Conservation (phyloP, 805 yeast genomes). For the Candida ascalaphidarum region DNA sequence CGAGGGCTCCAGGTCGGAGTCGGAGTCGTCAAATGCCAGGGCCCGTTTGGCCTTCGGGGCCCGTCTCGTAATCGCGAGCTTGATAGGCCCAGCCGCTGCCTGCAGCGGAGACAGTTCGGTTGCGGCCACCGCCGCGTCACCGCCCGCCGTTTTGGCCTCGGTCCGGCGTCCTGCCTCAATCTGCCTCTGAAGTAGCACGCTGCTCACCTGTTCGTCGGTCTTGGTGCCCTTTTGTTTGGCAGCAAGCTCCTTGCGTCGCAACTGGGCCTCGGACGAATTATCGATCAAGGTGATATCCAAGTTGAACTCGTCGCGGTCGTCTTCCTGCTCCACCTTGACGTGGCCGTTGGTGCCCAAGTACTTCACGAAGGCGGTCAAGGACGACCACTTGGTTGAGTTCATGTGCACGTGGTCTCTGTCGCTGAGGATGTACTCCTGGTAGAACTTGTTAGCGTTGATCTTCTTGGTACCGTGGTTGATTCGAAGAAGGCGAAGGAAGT, state of each 20-base stretch:
- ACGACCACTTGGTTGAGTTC: slow-evolving; percentile 79
- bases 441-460: slow-evolving; percentile 75
- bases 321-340: slow-evolving; percentile 38
- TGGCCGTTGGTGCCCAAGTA: slow-evolving; percentile 49
- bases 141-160: no score
- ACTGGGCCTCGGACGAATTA: neutral
- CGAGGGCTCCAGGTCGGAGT: no score
- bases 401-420: slow-evolving; percentile 82
- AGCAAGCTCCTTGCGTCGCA: no score
- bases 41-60: no score
- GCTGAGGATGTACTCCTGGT: slow-evolving; percentile 74
- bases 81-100: no score
- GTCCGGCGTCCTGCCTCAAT: no score
- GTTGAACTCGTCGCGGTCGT: slow-evolving; percentile 27
- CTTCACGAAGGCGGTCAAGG: slow-evolving; percentile 60
- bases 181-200: no score
- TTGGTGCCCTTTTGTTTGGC: no score
- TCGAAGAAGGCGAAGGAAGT: slow-evolving; percentile 55
- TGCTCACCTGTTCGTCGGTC: neutral
- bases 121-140: no score
- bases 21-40: no score
- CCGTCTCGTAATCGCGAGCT: no score
- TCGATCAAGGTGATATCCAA: slow-evolving; percentile 25
- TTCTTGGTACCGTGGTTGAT: slow-evolving; percentile 74
- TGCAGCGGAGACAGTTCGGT: no score